Conservation (phyloP, 306 rosid species). For the Dicorynia guianensis region DNA sequence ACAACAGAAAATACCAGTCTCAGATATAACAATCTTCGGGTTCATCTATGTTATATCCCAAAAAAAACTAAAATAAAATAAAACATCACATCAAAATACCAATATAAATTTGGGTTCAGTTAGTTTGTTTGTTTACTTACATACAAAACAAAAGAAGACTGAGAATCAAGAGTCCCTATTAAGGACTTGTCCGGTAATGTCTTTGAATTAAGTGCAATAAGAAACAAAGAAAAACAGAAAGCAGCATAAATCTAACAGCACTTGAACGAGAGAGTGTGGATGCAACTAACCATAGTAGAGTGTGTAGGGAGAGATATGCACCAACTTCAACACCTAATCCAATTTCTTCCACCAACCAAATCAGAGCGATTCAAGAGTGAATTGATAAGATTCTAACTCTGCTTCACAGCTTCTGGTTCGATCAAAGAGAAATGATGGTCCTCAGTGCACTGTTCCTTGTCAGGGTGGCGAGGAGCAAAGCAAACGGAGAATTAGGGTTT, state of each 20-base stretch:
- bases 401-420: conserved; percentile 27
- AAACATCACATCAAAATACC: not conserved
- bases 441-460: not conserved
- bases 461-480: not conserved
- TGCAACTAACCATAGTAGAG: conserved; percentile 50
- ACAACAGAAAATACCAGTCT: conserved; percentile 23
- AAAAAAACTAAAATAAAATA: conserved; percentile 27
- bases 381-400: not conserved
- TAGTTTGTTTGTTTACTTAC: not conserved
- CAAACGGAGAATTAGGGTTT: conserved; percentile 38
- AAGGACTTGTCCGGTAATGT: not conserved
- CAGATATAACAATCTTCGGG: conserved; percentile 9
- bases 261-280: not conserved
- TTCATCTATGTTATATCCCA: not conserved
- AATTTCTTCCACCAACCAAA: no score
- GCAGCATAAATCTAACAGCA: not conserved
- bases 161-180: not conserved
- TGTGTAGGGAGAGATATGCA: not conserved
- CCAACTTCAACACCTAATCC: not conserved
- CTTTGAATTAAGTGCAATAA: not conserved
- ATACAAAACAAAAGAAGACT: not conserved
- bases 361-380: not conserved
- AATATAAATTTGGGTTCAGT: not conserved
- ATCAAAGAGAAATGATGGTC: conserved; percentile 14
- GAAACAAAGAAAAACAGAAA: not conserved